Percentiles rank a stretch among this genome's conserved stretches.
phyloP scores from a whole-genome alignment of 75 land plant genomes.

The Picea sitchensis region DNA sequence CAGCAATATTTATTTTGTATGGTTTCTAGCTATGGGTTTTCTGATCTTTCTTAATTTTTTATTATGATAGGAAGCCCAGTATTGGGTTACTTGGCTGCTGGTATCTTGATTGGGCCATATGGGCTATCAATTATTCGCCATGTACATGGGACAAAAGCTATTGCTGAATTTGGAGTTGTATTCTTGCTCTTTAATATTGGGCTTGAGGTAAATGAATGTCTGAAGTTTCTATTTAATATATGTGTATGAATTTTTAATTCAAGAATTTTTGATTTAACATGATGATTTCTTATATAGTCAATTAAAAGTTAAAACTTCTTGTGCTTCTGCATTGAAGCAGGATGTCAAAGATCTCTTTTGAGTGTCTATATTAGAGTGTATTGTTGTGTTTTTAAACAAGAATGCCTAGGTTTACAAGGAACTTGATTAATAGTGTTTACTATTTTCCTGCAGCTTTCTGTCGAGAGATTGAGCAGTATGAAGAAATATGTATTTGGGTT shows the following conservation, averaged over 20 bases:
- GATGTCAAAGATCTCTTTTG: background rate
- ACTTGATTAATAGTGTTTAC: background rate
- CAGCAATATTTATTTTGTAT: background rate
- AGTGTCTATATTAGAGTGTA: background rate
- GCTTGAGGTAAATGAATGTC: constrained; percentile 69
- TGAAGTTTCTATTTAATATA: background rate
- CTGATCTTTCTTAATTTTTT: background rate
- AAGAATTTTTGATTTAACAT: background rate
- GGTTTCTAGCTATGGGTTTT: background rate
- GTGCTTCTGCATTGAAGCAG: background rate
- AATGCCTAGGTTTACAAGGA: background rate
- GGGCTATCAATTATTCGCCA: constrained; percentile 92
- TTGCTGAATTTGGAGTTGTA: constrained; percentile 99
- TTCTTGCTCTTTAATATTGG: constrained; percentile 98
- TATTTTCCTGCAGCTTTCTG: constrained; percentile 71
- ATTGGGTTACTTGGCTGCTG: constrained; percentile 95
- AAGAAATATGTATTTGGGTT: constrained; percentile 99
- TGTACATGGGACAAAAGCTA: constrained; percentile 98
- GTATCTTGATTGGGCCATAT: constrained; percentile 96
- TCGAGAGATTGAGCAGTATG: constrained; percentile 98
- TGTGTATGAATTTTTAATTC: background rate
- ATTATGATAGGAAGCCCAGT: constrained; percentile 90
- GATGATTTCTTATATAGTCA: background rate
- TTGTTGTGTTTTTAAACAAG: background rate
- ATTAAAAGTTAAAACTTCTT: background rate